Evolutionary conservation across 2,329 filamentous ascomycete genomes (phyloP).

Genomic region (Aspergillus pseudoviridinutans): DNA sequence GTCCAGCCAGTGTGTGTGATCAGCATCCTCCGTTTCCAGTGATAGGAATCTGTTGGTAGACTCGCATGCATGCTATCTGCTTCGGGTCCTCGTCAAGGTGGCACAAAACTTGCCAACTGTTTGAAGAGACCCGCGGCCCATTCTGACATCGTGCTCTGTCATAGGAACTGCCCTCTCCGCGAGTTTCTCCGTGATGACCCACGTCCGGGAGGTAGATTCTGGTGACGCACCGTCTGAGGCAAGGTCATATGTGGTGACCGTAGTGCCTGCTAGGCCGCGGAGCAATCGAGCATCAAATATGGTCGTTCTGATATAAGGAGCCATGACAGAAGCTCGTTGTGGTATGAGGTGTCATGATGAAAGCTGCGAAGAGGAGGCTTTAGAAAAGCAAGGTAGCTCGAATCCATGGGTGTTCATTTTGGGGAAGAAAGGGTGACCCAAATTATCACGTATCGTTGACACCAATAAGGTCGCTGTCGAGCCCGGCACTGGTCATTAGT

Average conservation of each 20-base stretch:
- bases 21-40: conserved; percentile 12
- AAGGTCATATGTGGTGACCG: conserved; percentile 9
- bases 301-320: conserved; percentile 4
- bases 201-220: conserved; percentile 5
- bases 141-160: conserved; percentile 7
- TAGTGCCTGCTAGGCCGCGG: conserved; percentile 13
- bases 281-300: conserved; percentile 11
- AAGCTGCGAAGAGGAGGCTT: too few species aligned
- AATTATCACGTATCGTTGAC: too few species aligned
- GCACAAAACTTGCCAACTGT: conserved; percentile 15
- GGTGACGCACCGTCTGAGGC: conserved; percentile 4
- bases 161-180: conserved; percentile 5
- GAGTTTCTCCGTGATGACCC: conserved; percentile 12
- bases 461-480: too few species aligned
- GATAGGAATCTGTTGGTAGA: conserved; percentile 16
- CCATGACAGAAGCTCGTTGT: background rate
- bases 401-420: too few species aligned
- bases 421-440: too few species aligned
- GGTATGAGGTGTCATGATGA: too few species aligned
- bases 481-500: too few species aligned
- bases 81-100: conserved; percentile 6
- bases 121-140: conserved; percentile 5
- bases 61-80: conserved; percentile 14
- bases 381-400: too few species aligned
- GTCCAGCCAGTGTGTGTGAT: conserved; percentile 8